Evolutionary conservation across 2,329 filamentous ascomycete genomes (phyloP).

Genomic region (Penicillium polonicum): DNA sequence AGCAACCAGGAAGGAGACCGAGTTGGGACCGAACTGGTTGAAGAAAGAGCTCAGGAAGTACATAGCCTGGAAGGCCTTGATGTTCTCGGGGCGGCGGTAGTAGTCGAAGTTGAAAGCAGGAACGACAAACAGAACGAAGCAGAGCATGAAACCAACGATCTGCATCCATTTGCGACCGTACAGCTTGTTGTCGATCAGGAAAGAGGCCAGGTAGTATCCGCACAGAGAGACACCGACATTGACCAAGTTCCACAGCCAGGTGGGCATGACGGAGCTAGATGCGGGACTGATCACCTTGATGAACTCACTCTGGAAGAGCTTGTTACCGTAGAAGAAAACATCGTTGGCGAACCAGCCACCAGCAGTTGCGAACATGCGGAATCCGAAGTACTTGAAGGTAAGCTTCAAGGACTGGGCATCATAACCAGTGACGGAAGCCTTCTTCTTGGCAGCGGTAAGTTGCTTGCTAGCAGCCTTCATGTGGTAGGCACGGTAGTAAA

Average conservation of each 20-base stretch:
- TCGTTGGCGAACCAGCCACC: slow-evolving; percentile 95
- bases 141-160: slow-evolving; percentile 87
- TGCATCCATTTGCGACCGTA: slow-evolving; percentile 97
- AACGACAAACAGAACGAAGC: slow-evolving; percentile 89
- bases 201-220: slow-evolving; percentile 86
- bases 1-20: slow-evolving; percentile 91
- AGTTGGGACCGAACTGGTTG: slow-evolving; percentile 98
- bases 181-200: slow-evolving; percentile 92
- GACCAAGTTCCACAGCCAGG: slow-evolving; percentile 89
- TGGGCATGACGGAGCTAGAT: slow-evolving; percentile 72
- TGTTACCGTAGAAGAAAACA: slow-evolving; percentile 99
- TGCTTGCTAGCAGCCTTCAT: slow-evolving; percentile 87
- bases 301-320: slow-evolving; percentile 91
- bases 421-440: slow-evolving; percentile 84
- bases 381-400: slow-evolving; percentile 80
- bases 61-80: slow-evolving; percentile 94
- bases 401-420: slow-evolving; percentile 78
- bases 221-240: slow-evolving; percentile 82
- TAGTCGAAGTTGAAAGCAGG: slow-evolving; percentile 85
- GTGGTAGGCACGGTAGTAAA: slow-evolving; percentile 94
- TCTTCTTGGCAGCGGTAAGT: slow-evolving; percentile 78
- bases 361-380: slow-evolving; percentile 80
- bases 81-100: slow-evolving; percentile 69
- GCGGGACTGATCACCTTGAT: slow-evolving; percentile 74
- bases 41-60: slow-evolving; percentile 98